These are phyloP conservation scores for Tetracladium maxilliforme DNA, from an alignment of 2,329 filamentous ascomycete genomes.

Conservation along the genomic window DNA sequence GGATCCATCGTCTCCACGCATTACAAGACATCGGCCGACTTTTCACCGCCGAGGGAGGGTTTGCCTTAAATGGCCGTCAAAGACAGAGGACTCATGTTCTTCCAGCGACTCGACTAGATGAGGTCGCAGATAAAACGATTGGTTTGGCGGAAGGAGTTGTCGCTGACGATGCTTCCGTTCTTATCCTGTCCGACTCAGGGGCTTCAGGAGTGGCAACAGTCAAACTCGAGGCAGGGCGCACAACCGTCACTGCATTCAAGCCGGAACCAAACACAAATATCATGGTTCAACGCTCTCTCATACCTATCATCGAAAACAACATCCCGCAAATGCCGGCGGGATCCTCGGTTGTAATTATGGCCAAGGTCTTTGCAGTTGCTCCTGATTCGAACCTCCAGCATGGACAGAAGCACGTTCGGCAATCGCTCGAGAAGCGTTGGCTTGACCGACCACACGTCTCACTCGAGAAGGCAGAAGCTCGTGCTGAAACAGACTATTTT, in stretches of 20 bases:
- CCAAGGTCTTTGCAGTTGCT: no score
- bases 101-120: not conserved
- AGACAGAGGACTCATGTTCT: not conserved
- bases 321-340: no score
- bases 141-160: slow-evolving; percentile 1
- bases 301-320: slow-evolving; percentile 3
- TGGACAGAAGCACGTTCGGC: no score
- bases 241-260: slow-evolving; percentile 1
- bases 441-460: no score
- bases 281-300: slow-evolving; percentile 3
- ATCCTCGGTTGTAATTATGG: no score
- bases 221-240: not conserved
- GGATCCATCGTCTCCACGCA: slow-evolving; percentile 3
- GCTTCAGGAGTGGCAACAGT: slow-evolving; percentile 1
- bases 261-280: slow-evolving; percentile 6
- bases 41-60: slow-evolving; percentile 4
- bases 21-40: not conserved
- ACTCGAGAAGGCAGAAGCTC: no score
- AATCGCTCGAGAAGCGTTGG: no score
- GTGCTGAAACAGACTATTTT: no score
- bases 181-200: slow-evolving; percentile 2
- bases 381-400: no score
- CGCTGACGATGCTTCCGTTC: not conserved
- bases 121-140: slow-evolving; percentile 1
- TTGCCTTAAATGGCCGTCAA: slow-evolving; percentile 3